Base-by-base conservation (phyloP, 768 basidiomycete genomes). In the Boletellus emodensis region DNA sequence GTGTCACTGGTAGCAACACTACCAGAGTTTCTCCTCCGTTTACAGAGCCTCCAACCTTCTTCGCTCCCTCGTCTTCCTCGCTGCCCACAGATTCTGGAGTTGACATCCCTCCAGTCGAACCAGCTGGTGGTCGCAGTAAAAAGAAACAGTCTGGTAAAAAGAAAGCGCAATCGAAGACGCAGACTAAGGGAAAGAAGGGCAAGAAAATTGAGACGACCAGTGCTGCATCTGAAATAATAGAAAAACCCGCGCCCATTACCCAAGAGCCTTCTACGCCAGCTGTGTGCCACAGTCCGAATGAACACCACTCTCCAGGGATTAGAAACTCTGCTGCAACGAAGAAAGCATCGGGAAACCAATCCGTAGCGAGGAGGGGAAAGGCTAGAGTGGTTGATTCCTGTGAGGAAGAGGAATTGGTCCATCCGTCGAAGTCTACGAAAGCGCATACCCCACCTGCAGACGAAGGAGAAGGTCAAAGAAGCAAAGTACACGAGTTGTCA, bases 41-140 rank as follows among this genome's bases (percentile, higher is more conserved):
- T 11, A 52, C 61, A 38, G 68, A 66, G 6, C 77, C 77, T 30
- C 69, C 72, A 3, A 73, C 73, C 15, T 79, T 77, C 58, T 79
- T 79, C 37, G 74, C 76, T 11, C 64, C 70, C 4, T 72, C 78
- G 7, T 75, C 79, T 11, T 74, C 77, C 15, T 60, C 67, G 12
- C 43, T 61, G 9, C 64, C 49, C 20, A 57, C 59, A 3, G 54
- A 61, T 39, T 60, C 57, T 14, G 64, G 69, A 48, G 58, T 71
- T 20, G 57, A 57, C n/a, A 65, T 71, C 4, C 60, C 48, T 10
- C 49, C 48, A 11, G 30, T 41, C 5, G 49, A 55, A 40, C 3
- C 45, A 39, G 22, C 17, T n/a, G n/a, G 18, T 13, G 24, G 20
- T 18, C 55, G 46, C 41, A 41, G 54, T 34, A 61, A 44, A 36